Percentiles rank a stretch among this genome's conserved stretches.
Conservation (phyloP, 163 green algal species). For the Chlamydomonas reinhardtii region DNA sequence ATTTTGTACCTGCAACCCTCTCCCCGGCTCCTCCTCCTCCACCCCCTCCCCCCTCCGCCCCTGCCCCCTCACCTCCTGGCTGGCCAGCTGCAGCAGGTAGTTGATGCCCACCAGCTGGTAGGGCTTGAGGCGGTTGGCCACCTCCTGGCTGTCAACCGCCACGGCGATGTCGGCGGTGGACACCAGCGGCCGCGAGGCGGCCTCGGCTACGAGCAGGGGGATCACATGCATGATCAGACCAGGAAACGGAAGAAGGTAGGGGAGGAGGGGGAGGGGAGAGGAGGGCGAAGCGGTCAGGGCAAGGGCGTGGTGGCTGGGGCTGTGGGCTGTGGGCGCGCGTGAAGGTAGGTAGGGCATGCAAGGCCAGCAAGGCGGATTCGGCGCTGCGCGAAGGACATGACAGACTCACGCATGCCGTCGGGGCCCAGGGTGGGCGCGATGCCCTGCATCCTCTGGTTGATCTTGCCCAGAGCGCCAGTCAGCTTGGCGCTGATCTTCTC, state of each 20-base stretch:
- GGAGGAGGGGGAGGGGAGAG: neutral
- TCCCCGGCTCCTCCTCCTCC: no score
- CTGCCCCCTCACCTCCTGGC: neutral
- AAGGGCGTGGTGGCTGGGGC: neutral
- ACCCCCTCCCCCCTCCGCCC: neutral
- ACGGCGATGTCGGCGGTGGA: slow-evolving; percentile 18
- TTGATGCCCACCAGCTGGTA: slow-evolving; percentile 97
- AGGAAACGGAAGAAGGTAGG: no score
- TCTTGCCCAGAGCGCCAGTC: neutral
- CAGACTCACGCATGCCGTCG: neutral
- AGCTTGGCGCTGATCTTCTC: slow-evolving; percentile 14
- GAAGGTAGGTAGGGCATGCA: no score
- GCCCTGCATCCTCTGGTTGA: neutral
- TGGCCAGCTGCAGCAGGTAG: slow-evolving; percentile 82
- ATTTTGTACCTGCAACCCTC: slow-evolving; percentile 30
- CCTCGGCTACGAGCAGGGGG: neutral
- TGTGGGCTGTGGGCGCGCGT: no score
- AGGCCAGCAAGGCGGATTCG: no score
- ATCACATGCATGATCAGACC: no score
- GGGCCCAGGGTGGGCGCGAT: neutral
- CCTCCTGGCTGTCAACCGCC: slow-evolving; percentile 54
- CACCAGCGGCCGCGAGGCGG: neutral
- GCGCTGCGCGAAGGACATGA: no score
- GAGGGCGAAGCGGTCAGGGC: no score
- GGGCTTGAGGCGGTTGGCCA: slow-evolving; percentile 82